Conservation (phyloP, 164 flowering plant genomes). For the Buxus sempervirens region DNA sequence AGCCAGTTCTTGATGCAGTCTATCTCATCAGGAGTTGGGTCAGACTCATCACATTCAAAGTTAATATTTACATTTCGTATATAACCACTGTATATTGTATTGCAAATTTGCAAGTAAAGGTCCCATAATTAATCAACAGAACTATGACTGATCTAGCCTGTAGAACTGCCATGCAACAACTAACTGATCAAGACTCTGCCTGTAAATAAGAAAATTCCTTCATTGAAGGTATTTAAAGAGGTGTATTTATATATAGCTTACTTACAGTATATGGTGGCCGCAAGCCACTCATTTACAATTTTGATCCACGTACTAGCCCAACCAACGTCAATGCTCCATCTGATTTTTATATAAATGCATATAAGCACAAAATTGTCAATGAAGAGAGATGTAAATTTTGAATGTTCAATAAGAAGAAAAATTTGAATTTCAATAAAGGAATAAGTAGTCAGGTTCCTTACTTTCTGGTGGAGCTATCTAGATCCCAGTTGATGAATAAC, state of each 20-base stretch:
- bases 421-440: background rate
- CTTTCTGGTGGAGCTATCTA: slow-evolving; percentile 57
- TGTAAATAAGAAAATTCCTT: background rate
- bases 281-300: slow-evolving; percentile 89
- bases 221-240: background rate
- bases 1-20: background rate
- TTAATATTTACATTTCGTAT: background rate
- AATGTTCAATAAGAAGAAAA: background rate
- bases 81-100: background rate
- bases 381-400: background rate
- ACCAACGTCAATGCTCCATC: slow-evolving; percentile 96
- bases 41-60: background rate
- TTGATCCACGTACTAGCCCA: slow-evolving; percentile 99
- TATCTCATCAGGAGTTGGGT: background rate
- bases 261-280: slow-evolving; percentile 80
- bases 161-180: background rate
- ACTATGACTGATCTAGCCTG: background rate
- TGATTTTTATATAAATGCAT: slow-evolving; percentile 23
- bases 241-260: background rate
- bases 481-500: slow-evolving; percentile 89
- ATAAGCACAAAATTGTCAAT: background rate
- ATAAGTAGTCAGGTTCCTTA: slow-evolving; percentile 22
- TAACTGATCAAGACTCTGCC: background rate
- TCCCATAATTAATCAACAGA: background rate
- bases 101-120: background rate